A percentile compares a stretch with the other conserved stretches of the same genome.
These are phyloP conservation scores for Colletotrichum tanaceti DNA, from an alignment of 2,329 filamentous ascomycete species.

Conservation along the genomic window DNA sequence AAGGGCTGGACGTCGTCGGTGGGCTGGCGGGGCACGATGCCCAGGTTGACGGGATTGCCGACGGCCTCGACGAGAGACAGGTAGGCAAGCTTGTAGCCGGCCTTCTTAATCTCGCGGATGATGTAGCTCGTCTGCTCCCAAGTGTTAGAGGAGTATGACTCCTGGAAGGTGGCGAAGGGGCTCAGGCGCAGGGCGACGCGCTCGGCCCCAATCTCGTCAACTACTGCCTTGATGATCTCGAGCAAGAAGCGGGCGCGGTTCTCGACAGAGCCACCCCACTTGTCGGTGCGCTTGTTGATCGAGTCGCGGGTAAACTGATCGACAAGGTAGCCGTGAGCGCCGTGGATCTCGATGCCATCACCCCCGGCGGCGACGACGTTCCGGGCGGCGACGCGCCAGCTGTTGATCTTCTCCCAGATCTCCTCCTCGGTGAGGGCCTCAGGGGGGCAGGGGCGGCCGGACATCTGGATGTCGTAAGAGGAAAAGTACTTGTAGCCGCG, in stretches of 20 bases:
- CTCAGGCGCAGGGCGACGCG: slow-evolving; percentile 54
- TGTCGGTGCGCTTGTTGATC: slow-evolving; percentile 54
- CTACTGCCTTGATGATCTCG: slow-evolving; percentile 59
- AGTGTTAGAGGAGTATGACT: slow-evolving; percentile 44
- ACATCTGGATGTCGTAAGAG: slow-evolving; percentile 44
- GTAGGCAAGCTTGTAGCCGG: slow-evolving; percentile 49
- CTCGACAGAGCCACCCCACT: slow-evolving; percentile 64
- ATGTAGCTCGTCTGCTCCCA: slow-evolving; percentile 48
- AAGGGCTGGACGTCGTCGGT: slow-evolving; percentile 40
- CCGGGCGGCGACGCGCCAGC: slow-evolving; percentile 61
- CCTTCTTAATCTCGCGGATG: slow-evolving; percentile 44
- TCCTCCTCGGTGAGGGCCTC: slow-evolving; percentile 57
- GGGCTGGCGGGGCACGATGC: slow-evolving; percentile 39
- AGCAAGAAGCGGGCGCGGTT: slow-evolving; percentile 65
- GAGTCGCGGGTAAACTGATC: slow-evolving; percentile 64
- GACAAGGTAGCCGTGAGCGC: slow-evolving; percentile 64
- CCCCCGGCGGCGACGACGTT: slow-evolving; percentile 58
- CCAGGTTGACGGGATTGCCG: slow-evolving; percentile 43
- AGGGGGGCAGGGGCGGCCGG: slow-evolving; percentile 40
- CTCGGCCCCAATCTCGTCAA: slow-evolving; percentile 49
- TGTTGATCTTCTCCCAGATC: slow-evolving; percentile 68
- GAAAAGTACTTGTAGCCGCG: slow-evolving; percentile 47
- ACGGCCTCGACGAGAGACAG: slow-evolving; percentile 53
- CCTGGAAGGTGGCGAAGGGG: slow-evolving; percentile 47
- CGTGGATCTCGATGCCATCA: slow-evolving; percentile 67